Percentiles rank a stretch among this genome's conserved stretches.
Evolutionary conservation across 2,329 filamentous ascomycete species (phyloP).

Genomic region (Pseudopithomyces chartarum): DNA sequence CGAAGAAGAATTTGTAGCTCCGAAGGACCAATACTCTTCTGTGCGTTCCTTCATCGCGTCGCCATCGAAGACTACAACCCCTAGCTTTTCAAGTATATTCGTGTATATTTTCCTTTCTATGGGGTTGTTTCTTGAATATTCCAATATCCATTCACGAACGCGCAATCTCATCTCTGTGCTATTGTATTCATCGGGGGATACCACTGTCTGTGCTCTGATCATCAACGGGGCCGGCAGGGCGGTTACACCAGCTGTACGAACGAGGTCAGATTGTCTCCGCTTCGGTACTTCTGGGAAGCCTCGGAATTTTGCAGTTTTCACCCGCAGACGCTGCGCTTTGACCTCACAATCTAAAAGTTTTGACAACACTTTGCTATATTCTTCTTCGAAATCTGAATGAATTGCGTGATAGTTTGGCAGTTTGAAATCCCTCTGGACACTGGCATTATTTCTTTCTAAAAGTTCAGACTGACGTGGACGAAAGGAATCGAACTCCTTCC

Average conservation of each 20-base stretch:
- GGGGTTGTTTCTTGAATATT: constrained; percentile 8
- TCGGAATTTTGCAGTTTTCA: not conserved
- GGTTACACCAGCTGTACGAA: not conserved
- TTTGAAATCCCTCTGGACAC: not conserved
- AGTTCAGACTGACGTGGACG: constrained; percentile 5
- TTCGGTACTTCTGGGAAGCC: not conserved
- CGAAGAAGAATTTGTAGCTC: not conserved
- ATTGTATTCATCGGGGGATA: not conserved
- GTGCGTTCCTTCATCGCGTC: constrained; percentile 2
- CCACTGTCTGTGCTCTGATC: constrained; percentile 4
- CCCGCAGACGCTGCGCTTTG: constrained; percentile 8
- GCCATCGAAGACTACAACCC: not conserved
- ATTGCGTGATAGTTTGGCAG: not conserved
- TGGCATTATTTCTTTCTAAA: not conserved
- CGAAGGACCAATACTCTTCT: constrained; percentile 3
- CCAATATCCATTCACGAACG: constrained; percentile 13
- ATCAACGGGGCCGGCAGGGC: not conserved
- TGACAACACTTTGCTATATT: constrained; percentile 8
- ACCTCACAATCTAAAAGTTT: constrained; percentile 10
- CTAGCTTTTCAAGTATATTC: constrained; percentile 2
- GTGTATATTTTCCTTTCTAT: constrained; percentile 10
- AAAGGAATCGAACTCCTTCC: constrained; percentile 11
- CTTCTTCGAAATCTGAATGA: not conserved
- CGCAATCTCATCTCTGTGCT: not conserved
- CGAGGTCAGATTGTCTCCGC: not conserved